These are phyloP conservation scores for Fusarium concolor DNA, from an alignment of 2,329 filamentous ascomycete genomes.

Conservation along the genomic window DNA sequence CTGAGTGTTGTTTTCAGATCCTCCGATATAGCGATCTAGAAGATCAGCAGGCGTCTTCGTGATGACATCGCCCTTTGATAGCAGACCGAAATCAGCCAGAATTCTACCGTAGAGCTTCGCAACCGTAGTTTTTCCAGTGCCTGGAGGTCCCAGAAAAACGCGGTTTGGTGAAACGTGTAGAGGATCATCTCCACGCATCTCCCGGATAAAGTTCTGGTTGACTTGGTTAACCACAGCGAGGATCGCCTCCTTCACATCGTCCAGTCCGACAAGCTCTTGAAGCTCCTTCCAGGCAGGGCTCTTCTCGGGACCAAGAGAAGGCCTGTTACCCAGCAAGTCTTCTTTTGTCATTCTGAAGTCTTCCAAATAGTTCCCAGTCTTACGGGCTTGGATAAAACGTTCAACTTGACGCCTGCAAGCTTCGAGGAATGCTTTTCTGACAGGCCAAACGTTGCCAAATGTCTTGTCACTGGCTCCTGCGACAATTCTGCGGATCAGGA, in stretches of 20 bases:
- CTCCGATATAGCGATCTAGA: conserved; percentile 70
- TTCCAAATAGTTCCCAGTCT: conserved; percentile 40
- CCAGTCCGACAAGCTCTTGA: conserved; percentile 68
- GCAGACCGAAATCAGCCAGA: conserved; percentile 72
- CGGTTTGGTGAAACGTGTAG: conserved; percentile 72
- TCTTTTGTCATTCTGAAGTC: conserved; percentile 62
- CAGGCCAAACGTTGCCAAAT: conserved; percentile 76
- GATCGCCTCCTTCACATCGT: conserved; percentile 67
- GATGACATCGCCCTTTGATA: conserved; percentile 65
- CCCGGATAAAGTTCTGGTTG: conserved; percentile 71
- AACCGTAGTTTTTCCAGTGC: conserved; percentile 79
- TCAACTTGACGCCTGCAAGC: conserved; percentile 67
- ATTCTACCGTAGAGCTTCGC: conserved; percentile 78
- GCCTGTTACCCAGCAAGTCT: conserved; percentile 77
- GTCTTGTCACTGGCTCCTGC: conserved; percentile 69
- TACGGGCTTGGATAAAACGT: conserved; percentile 59
- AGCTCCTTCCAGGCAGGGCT: conserved; percentile 69
- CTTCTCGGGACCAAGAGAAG: conserved; percentile 61
- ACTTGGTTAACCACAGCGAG: conserved; percentile 62
- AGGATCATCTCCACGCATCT: conserved; percentile 68
- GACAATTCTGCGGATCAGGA: conserved; percentile 70
- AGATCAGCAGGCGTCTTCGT: conserved; percentile 80
- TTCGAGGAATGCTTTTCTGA: conserved; percentile 67
- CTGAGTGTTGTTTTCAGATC: conserved; percentile 77
- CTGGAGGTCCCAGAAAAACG: conserved; percentile 77